Percentiles rank a stretch among this genome's conserved stretches.
These are phyloP conservation scores for Dalbergia oliveri DNA, from an alignment of 306 rosid genomes.

Conservation along the genomic window DNA sequence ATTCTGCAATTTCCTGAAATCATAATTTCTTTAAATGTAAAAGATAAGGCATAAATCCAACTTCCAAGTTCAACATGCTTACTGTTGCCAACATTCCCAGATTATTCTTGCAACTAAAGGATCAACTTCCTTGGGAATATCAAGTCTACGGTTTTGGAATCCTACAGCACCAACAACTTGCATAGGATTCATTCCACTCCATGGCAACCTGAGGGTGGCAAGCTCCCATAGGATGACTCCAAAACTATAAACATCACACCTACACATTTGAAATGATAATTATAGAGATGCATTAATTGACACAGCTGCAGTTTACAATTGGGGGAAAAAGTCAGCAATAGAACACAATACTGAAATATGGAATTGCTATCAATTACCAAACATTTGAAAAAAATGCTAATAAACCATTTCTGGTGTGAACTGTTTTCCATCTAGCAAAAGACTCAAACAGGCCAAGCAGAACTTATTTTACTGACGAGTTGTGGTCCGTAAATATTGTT, in stretches of 20 bases:
- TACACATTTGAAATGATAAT: slow-evolving; percentile 52
- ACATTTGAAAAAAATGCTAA: not conserved
- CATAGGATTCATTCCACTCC: slow-evolving; percentile 99
- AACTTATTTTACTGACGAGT: slow-evolving; percentile 20
- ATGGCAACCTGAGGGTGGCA: slow-evolving; percentile 90
- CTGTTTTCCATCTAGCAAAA: slow-evolving; percentile 19
- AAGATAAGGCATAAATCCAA: slow-evolving; percentile 15
- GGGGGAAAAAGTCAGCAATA: slow-evolving; percentile 5
- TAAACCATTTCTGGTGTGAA: not conserved
- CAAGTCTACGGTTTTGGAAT: slow-evolving; percentile 95
- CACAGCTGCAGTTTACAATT: not conserved
- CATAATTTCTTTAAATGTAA: slow-evolving; percentile 6
- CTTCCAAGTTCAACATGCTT: slow-evolving; percentile 57
- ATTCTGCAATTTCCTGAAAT: slow-evolving; percentile 22
- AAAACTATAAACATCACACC: slow-evolving; percentile 99
- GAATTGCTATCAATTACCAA: not conserved
- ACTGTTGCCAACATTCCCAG: slow-evolving; percentile 98
- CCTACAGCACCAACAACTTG: slow-evolving; percentile 99
- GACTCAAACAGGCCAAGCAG: slow-evolving; percentile 17
- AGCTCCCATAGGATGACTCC: slow-evolving; percentile 99
- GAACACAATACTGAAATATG: not conserved
- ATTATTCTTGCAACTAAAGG: slow-evolving; percentile 89
- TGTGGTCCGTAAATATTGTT: slow-evolving; percentile 4
- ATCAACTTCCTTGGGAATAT: slow-evolving; percentile 94
- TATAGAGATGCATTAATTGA: slow-evolving; percentile 5